Evolutionary conservation across 2,329 filamentous ascomycete species (phyloP).

Genomic region (Venturia oleaginea): DNA sequence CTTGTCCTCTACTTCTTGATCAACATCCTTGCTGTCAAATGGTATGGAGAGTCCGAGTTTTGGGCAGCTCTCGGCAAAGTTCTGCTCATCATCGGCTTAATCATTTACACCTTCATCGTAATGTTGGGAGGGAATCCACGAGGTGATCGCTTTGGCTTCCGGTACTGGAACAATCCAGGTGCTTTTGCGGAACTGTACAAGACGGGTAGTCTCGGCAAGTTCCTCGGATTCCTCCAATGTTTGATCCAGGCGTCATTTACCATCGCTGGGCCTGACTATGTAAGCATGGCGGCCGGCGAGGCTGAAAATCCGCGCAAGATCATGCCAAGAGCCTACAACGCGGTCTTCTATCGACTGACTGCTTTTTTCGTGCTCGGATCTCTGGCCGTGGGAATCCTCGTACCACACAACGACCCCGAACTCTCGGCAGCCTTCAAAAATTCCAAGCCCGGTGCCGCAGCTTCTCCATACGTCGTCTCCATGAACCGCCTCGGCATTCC

Average conservation of each 20-base stretch:
- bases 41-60: slow-evolving; percentile 50
- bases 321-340: slow-evolving; percentile 66
- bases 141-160: slow-evolving; percentile 63
- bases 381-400: slow-evolving; percentile 61
- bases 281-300: slow-evolving; percentile 58
- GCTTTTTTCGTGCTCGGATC: slow-evolving; percentile 68
- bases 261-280: slow-evolving; percentile 59
- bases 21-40: slow-evolving; percentile 37
- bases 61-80: slow-evolving; percentile 63
- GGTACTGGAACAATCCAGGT: slow-evolving; percentile 59
- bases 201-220: slow-evolving; percentile 58
- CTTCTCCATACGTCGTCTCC: slow-evolving; percentile 57
- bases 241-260: slow-evolving; percentile 63
- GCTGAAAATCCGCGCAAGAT: slow-evolving; percentile 59
- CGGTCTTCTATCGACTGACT: slow-evolving; percentile 69
- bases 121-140: slow-evolving; percentile 78
- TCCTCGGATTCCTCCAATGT: slow-evolving; percentile 67
- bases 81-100: slow-evolving; percentile 59
- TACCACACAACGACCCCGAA: slow-evolving; percentile 57
- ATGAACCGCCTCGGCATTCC: slow-evolving; percentile 58
- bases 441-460: slow-evolving; percentile 56
- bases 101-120: slow-evolving; percentile 69
- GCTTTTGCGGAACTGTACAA: slow-evolving; percentile 60
- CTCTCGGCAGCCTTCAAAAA: slow-evolving; percentile 52
- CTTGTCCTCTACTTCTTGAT: slow-evolving; percentile 42